phyloP scores from a whole-genome alignment of 176 grass and related monocot genomes.

The Musa troglodytarum region DNA sequence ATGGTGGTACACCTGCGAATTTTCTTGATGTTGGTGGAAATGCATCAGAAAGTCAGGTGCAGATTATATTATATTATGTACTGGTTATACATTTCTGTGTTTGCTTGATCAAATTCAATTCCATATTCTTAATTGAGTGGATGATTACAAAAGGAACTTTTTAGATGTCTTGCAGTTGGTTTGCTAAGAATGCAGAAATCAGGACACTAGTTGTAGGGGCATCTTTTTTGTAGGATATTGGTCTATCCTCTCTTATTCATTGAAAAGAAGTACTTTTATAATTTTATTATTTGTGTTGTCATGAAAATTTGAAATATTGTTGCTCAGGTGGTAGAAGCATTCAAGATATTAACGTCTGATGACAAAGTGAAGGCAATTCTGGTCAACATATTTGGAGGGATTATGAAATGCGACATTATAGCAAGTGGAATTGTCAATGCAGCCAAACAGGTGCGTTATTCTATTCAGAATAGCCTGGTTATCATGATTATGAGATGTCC shows the following conservation, averaged over 20 bases:
- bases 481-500: background rate
- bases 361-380: slow-evolving; percentile 99
- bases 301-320: slow-evolving; percentile 12
- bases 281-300: slow-evolving; percentile 15
- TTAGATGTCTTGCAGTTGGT: background rate
- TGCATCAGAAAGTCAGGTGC: slow-evolving; percentile 92
- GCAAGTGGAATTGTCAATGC: slow-evolving; percentile 98
- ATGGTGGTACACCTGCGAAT: slow-evolving; percentile 98
- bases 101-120: no score
- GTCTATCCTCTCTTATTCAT: background rate
- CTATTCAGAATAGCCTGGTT: background rate
- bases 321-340: slow-evolving; percentile 94
- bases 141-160: no score
- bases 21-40: slow-evolving; percentile 99
- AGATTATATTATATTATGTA: background rate
- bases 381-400: slow-evolving; percentile 99
- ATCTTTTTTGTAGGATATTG: background rate
- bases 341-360: slow-evolving; percentile 97
- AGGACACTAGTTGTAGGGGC: no score
- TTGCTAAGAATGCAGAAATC: no score
- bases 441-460: slow-evolving; percentile 60
- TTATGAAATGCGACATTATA: slow-evolving; percentile 98
- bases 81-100: background rate
- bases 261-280: background rate
- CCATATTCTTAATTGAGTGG: no score